phyloP scores from a whole-genome alignment of 306 rosid species.

The Coriaria nepalensis region DNA sequence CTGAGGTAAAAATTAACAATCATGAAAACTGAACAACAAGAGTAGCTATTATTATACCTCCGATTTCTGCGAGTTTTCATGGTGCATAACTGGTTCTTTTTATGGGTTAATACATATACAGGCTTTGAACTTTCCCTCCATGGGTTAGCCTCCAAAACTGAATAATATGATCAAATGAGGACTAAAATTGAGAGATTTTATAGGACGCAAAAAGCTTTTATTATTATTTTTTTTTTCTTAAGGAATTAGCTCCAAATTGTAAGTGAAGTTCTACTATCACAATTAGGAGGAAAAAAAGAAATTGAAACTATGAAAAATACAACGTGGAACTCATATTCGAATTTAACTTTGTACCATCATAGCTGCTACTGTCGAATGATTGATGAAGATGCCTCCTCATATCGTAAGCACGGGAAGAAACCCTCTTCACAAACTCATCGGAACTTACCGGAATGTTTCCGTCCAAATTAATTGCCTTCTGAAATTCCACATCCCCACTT shows the following conservation, averaged over 20 bases:
- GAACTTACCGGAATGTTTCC: conserved; percentile 71
- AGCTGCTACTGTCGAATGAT: conserved; percentile 69
- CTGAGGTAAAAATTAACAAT: not conserved
- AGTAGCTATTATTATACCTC: conserved; percentile 33
- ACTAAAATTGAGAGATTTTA: not conserved
- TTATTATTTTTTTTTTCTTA: no score
- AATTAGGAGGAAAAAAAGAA: no score
- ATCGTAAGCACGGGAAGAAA: conserved; percentile 92
- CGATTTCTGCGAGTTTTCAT: conserved; percentile 94
- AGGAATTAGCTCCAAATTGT: no score
- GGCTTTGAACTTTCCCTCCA: conserved; percentile 91
- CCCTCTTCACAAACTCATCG: conserved; percentile 61
- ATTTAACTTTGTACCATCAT: conserved; percentile 45
- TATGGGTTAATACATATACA: conserved; percentile 78
- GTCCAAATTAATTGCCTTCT: conserved; percentile 68
- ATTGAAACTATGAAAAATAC: not conserved
- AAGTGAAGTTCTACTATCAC: no score
- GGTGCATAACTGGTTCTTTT: conserved; percentile 80
- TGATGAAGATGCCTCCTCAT: conserved; percentile 86
- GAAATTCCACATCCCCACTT: conserved; percentile 47
- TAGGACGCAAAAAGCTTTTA: no score
- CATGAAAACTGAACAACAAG: conserved; percentile 5
- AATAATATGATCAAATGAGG: conserved; percentile 4
- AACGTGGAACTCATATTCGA: not conserved
- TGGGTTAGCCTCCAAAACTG: conserved; percentile 87